A percentile compares a stretch with the other conserved stretches of the same genome.
phyloP scores from a whole-genome alignment of 164 flowering plant species.

The Sedum album region DNA sequence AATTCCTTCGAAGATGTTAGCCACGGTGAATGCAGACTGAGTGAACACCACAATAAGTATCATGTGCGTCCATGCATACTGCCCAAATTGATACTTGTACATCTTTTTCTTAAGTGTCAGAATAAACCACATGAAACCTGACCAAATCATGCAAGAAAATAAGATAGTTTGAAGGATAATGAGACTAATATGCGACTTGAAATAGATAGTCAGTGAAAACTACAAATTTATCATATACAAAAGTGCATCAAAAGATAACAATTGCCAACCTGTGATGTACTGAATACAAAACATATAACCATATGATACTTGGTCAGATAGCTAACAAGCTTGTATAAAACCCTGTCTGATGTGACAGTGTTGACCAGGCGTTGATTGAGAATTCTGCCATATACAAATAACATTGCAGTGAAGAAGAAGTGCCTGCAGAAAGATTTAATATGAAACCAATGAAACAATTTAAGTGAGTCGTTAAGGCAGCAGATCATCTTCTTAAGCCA shows the following conservation, averaged over 20 bases:
- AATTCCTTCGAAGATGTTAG: constrained; percentile 93
- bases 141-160: neutral
- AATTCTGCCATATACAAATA: constrained; percentile 84
- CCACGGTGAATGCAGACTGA: constrained; percentile 87
- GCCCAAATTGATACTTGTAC: constrained; percentile 99
- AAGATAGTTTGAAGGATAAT: neutral
- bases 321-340: constrained; percentile 59
- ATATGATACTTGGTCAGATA: constrained; percentile 78
- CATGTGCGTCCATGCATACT: constrained; percentile 99
- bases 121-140: constrained; percentile 98
- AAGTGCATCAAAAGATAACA: neutral
- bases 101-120: constrained; percentile 89
- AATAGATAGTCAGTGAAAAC: neutral
- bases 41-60: constrained; percentile 90
- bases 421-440: constrained; percentile 44
- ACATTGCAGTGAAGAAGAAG: constrained; percentile 94
- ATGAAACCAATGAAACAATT: neutral
- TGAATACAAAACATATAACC: constrained; percentile 79
- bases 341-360: constrained; percentile 65
- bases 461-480: neutral
- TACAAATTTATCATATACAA: neutral
- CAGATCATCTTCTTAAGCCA: neutral
- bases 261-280: constrained; percentile 69
- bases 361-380: constrained; percentile 85
- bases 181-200: neutral